Base-by-base conservation (phyloP, 2,329 filamentous ascomycete genomes). In the Aspergillus arachidicola region DNA sequence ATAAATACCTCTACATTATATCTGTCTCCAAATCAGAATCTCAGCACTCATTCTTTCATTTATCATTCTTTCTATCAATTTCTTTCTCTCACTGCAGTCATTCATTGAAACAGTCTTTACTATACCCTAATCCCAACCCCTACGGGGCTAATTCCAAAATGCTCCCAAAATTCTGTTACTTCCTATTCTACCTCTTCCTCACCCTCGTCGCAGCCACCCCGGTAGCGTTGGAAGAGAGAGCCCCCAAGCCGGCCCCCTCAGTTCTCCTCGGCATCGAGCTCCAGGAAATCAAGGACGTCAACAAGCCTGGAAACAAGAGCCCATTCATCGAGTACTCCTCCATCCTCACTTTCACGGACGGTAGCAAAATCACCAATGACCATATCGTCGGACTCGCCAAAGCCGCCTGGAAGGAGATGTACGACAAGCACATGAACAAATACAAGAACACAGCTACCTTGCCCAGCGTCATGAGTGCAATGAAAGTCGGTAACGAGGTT, bases 121-220 rank as follows among this genome's bases (percentile, higher is more conserved):
- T 23, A 26, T 10, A 11, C 32, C 26, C 32, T 26, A 43, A 56
- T 38, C 12, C 38, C 21, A 43, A 38, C 7, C 32, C 36, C 38
- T 21, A 38, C 1, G 54, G n/a, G 30, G 30, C 0, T 19, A 38
- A 56, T 56, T 2, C 10, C 12, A 56, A 56, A 34, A 56, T 56
- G 54, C 21, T 56, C 5, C 54, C 54, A 10, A 56, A 56, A 56
- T 16, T 56, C 54, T 56, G 34, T 30, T 56, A 56, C 26, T 26
- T 56, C 32, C 19, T 56, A 19, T 21, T 56, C 21, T 56, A 41
- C 54, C 54, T 56, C 4, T 38, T 56, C 38, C n/a, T 19, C 32
- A 0, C 34, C 9, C 54, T 56, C 10, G 54, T 56, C 11, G 54
- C 10, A 19, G 54, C 54, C 11, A 23, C n/a, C 34, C 54, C 54